These are phyloP conservation scores for Psilocybe cyanescens DNA, from an alignment of 768 basidiomycete genomes.

Conservation along the genomic window DNA sequence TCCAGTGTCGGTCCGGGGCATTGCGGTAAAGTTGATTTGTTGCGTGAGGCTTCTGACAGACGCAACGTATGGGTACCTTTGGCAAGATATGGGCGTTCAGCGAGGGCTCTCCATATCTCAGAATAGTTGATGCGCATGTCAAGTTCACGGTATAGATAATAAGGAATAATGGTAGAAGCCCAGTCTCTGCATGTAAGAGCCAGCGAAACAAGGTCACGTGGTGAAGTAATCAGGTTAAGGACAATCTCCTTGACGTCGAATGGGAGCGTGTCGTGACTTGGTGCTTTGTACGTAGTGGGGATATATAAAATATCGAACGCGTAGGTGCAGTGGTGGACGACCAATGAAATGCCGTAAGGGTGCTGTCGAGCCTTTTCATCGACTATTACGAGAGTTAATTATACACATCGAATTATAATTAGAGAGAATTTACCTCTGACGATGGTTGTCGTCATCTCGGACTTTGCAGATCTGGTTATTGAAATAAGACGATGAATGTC, in stretches of 20 bases:
- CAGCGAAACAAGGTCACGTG: slow-evolving; percentile 16
- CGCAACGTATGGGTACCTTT: slow-evolving; percentile 23
- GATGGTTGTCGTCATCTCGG: not conserved
- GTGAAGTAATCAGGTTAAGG: slow-evolving; percentile 11
- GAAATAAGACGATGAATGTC: not conserved
- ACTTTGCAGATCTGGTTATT: not conserved
- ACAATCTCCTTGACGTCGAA: slow-evolving; percentile 25
- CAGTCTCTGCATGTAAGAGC: slow-evolving; percentile 19
- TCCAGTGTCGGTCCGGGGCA: not conserved
- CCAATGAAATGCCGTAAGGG: not conserved
- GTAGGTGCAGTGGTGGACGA: not conserved
- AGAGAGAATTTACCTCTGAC: not conserved
- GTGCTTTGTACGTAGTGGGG: not conserved
- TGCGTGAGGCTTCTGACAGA: not conserved
- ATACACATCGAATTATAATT: not conserved
- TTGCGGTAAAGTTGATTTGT: not conserved
- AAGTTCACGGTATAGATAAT: slow-evolving; percentile 29
- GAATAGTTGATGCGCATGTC: slow-evolving; percentile 13
- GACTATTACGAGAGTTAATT: not conserved
- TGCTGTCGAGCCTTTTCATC: not conserved
- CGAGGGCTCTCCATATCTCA: slow-evolving; percentile 28
- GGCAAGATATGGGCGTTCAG: slow-evolving; percentile 25
- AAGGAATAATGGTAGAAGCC: slow-evolving; percentile 25
- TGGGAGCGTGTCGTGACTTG: slow-evolving; percentile 13
- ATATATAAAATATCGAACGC: not conserved